Percentiles rank a stretch among this genome's conserved stretches.
Evolutionary conservation across 129 eudicot species (phyloP).

Genomic region (Helichrysum umbraculigerum): DNA sequence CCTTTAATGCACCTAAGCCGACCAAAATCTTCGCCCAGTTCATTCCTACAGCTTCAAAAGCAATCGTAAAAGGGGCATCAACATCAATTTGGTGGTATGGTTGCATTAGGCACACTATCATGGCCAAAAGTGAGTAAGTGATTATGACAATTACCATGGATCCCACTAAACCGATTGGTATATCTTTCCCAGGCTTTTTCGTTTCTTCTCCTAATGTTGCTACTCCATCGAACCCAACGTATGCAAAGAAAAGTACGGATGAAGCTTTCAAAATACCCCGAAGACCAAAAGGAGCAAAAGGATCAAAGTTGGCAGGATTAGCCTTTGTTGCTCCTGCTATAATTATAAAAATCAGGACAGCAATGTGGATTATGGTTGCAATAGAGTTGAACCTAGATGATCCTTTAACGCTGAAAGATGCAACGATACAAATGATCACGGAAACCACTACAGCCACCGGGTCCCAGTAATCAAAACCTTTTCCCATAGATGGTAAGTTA

Average conservation of each 20-base stretch:
- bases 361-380: slow-evolving; percentile 50
- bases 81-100: slow-evolving; percentile 51
- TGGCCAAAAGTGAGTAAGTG: slow-evolving; percentile 62
- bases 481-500: slow-evolving; percentile 32
- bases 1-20: slow-evolving; percentile 68
- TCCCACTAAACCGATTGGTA: slow-evolving; percentile 74
- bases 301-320: slow-evolving; percentile 37
- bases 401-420: slow-evolving; percentile 58
- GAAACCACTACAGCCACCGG: slow-evolving; percentile 54
- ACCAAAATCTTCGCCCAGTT: slow-evolving; percentile 67
- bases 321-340: slow-evolving; percentile 56
- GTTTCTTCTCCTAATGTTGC: slow-evolving; percentile 80
- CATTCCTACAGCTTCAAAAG: slow-evolving; percentile 66
- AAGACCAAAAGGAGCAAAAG: slow-evolving; percentile 55
- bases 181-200: slow-evolving; percentile 61
- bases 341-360: slow-evolving; percentile 50
- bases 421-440: slow-evolving; percentile 37
- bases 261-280: slow-evolving; percentile 68
- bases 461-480: slow-evolving; percentile 59
- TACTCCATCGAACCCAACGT: slow-evolving; percentile 76
- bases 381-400: slow-evolving; percentile 63
- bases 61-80: slow-evolving; percentile 72
- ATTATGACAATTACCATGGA: slow-evolving; percentile 62
- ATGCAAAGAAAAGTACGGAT: slow-evolving; percentile 71
- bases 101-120: slow-evolving; percentile 67